phyloP scores from a whole-genome alignment of 495 filamentous ascomycete genomes.

The Echria macrotheca region DNA sequence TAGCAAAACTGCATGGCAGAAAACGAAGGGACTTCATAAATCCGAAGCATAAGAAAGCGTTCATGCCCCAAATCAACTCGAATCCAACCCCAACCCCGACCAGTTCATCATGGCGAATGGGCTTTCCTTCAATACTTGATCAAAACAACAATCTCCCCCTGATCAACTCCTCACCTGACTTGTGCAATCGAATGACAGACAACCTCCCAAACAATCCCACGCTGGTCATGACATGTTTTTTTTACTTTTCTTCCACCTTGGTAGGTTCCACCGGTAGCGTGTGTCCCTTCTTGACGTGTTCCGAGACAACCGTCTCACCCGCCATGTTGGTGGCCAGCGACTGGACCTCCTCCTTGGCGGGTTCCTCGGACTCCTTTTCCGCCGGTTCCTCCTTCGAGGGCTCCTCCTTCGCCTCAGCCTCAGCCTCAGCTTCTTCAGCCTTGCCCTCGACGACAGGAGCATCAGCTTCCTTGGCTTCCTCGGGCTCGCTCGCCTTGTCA shows the following conservation, averaged over 20 bases:
- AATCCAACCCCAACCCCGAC: no score
- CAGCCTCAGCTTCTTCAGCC: conserved; percentile 12
- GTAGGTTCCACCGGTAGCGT: conserved; percentile 31
- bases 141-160: no score
- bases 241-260: conserved; percentile 26
- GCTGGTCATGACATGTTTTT: no score
- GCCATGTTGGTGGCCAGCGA: conserved; percentile 52
- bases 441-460: background rate
- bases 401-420: conserved; percentile 19
- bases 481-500: conserved; percentile 7
- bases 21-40: no score
- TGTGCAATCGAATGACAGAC: background rate
- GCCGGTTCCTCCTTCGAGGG: conserved; percentile 4
- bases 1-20: no score
- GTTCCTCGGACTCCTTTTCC: conserved; percentile 12
- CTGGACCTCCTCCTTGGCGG: conserved; percentile 17
- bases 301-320: conserved; percentile 46
- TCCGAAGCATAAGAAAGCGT: no score
- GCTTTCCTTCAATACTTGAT: no score
- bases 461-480: conserved; percentile 19
- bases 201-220: background rate
- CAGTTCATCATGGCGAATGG: no score
- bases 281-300: conserved; percentile 32
- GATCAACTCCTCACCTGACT: no score
- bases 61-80: no score